phyloP scores from a whole-genome alignment of 1,139 yeast genomes.

The Kodamaea fungicola region DNA sequence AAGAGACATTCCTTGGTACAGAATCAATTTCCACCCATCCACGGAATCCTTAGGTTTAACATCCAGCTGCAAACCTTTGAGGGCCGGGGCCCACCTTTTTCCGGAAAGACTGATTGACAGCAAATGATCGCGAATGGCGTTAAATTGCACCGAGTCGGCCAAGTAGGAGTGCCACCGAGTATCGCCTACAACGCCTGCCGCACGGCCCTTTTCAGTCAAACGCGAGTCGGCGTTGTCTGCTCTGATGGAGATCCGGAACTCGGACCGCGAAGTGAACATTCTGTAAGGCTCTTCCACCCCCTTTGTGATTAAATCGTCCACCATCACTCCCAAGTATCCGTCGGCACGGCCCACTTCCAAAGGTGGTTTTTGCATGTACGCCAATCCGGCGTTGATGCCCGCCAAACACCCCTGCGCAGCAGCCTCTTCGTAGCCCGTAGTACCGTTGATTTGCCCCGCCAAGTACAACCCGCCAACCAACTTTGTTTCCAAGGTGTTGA shows the following conservation, averaged over 20 bases:
- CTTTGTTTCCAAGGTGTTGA: constrained; percentile 77
- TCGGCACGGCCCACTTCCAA: constrained; percentile 68
- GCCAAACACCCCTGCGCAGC: constrained; percentile 96
- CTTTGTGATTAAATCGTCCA: constrained; percentile 90
- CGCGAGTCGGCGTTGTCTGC: constrained; percentile 93
- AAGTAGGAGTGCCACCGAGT: constrained; percentile 52
- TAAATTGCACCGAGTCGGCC: constrained; percentile 45
- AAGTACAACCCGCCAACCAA: constrained; percentile 72
- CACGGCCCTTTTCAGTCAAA: constrained; percentile 66
- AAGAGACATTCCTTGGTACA: constrained; percentile 35
- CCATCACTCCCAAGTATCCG: constrained; percentile 87
- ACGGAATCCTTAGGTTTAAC: constrained; percentile 29
- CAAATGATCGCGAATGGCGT: constrained; percentile 44
- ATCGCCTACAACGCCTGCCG: constrained; percentile 64
- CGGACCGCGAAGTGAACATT: constrained; percentile 96
- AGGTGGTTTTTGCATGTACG: constrained; percentile 37
- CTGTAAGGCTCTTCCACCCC: constrained; percentile 98
- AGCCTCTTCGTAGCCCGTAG: constrained; percentile 99
- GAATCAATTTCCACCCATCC: constrained; percentile 45
- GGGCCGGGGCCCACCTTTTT: constrained; percentile 57
- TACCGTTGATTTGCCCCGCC: constrained; percentile 98
- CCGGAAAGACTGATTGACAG: constrained; percentile 48
- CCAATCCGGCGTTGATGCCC: constrained; percentile 86
- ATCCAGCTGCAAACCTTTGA: constrained; percentile 47
- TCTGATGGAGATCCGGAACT: constrained; percentile 82